Evolutionary conservation across 2,329 filamentous ascomycete species (phyloP).

Genomic region (Albifimbria verrucaria): DNA sequence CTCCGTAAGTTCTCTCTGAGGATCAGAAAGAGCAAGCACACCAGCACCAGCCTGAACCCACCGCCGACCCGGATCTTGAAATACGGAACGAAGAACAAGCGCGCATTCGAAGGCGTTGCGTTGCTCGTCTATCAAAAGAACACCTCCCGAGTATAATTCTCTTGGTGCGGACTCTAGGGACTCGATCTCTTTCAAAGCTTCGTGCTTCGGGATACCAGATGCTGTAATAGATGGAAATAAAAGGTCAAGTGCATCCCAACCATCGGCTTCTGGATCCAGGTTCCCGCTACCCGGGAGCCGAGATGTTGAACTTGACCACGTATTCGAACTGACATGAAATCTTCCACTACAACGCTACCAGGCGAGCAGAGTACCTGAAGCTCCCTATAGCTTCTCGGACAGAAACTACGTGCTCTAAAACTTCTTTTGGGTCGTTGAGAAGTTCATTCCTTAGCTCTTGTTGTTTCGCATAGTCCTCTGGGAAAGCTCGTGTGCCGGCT

Average conservation of each 20-base stretch:
- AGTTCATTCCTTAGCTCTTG: conserved; percentile 5
- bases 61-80: background rate
- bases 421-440: conserved; percentile 11
- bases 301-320: conserved; percentile 16
- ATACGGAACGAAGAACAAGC: conserved; percentile 7
- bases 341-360: conserved; percentile 12
- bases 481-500: conserved; percentile 10
- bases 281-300: conserved; percentile 12
- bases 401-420: conserved; percentile 14
- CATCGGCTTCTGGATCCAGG: conserved; percentile 8
- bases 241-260: conserved; percentile 13
- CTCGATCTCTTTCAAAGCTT: conserved; percentile 9
- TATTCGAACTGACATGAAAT: conserved; percentile 11
- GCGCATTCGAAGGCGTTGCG: conserved; percentile 10
- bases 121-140: conserved; percentile 9
- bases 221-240: conserved; percentile 18
- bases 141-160: conserved; percentile 15
- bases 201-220: conserved; percentile 13
- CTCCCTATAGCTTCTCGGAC: conserved; percentile 12
- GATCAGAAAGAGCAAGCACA: conserved; percentile 10
- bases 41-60: conserved; percentile 12
- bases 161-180: conserved; percentile 8
- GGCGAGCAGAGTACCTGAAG: conserved; percentile 8
- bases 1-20: conserved; percentile 13
- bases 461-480: background rate